Evolutionary conservation across 176 grass and related monocot species (phyloP), one percentile per base, ranked within the genome.

Genomic region (Musa beccarii): DNA sequence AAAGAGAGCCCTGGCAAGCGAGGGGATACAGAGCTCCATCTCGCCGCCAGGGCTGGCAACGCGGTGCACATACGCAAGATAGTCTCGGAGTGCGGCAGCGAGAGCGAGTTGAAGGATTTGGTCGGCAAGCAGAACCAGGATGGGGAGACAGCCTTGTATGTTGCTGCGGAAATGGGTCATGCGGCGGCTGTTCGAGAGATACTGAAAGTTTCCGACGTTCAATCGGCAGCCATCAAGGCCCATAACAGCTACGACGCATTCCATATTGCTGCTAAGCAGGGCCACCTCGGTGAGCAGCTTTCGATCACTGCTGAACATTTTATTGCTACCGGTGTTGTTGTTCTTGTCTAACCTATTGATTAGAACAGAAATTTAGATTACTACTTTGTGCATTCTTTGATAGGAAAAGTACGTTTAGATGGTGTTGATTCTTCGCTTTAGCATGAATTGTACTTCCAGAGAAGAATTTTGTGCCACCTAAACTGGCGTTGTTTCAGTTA

Each of bases 201-300:
- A 69, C 14, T 79, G 52, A 79, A 43, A 20, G 77, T 79, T 8
- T 79, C 66, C 22, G 77, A 79, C 19, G 28, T 79, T 21, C 77
- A 79, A 21, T 68, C 64, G 9, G 77, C 77, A 13, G 63, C 61
- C 53, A 53, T 70, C 52, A 79, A 79, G 52, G 77, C 77, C 10
- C 20, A 55, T n/a, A 79, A 69, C 77, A 79, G 53, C 64, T 79
- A 68, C 15, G 77, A 79, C 50, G 51, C 77, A 49, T 69, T 70
- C 55, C 77, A 79, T 55, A 70, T 79, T 70, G 77, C 77, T 59
- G 77, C 77, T 69, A 79, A 69, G 77, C 66, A 70, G 26, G 66
- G 77, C 1, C 77, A 79, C 24, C 64, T 59, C 16, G 66, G 77
- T 69, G 52, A 77, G 75, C 43, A 5, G 51, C 68, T 51, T 4